Conservation (phyloP, 1,284 basidiomycete genomes). For the Anthracocystis panici-leucophaei region DNA sequence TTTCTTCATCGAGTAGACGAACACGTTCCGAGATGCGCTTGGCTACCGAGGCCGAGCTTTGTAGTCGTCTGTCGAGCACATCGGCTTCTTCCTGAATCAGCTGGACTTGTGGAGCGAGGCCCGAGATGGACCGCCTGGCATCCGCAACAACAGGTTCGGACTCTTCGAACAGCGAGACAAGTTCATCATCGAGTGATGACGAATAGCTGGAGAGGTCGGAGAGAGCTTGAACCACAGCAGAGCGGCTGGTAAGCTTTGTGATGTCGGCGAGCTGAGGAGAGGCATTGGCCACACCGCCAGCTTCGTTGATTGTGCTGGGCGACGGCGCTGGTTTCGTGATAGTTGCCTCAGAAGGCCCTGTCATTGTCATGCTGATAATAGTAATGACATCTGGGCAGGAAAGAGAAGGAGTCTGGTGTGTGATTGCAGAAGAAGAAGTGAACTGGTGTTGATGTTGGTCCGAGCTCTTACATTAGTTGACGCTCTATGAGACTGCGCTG, state of each 20-base stretch:
- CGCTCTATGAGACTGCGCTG: constrained; percentile 1
- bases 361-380: constrained; percentile 16
- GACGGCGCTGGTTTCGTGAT: constrained; percentile 5
- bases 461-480: constrained; percentile 20
- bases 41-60: constrained; percentile 82
- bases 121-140: constrained; percentile 67
- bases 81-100: constrained; percentile 76
- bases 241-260: constrained; percentile 45
- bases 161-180: constrained; percentile 79
- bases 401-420: background rate
- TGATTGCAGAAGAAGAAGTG: background rate
- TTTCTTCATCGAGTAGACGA: constrained; percentile 87
- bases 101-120: constrained; percentile 77
- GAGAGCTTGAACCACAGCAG: constrained; percentile 64
- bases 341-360: constrained; percentile 13
- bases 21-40: constrained; percentile 90
- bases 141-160: constrained; percentile 43
- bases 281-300: background rate
- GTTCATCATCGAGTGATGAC: constrained; percentile 79
- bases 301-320: constrained; percentile 8
- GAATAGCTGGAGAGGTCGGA: constrained; percentile 81
- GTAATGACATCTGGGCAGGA: constrained; percentile 4
- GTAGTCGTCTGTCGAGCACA: constrained; percentile 75
- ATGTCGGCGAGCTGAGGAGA: constrained; percentile 27
- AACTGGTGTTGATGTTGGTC: constrained; percentile 22